A percentile compares a stretch with the other conserved stretches of the same genome.
phyloP scores from a whole-genome alignment of 495 filamentous ascomycete genomes.

The Trichoderma gamsii region DNA sequence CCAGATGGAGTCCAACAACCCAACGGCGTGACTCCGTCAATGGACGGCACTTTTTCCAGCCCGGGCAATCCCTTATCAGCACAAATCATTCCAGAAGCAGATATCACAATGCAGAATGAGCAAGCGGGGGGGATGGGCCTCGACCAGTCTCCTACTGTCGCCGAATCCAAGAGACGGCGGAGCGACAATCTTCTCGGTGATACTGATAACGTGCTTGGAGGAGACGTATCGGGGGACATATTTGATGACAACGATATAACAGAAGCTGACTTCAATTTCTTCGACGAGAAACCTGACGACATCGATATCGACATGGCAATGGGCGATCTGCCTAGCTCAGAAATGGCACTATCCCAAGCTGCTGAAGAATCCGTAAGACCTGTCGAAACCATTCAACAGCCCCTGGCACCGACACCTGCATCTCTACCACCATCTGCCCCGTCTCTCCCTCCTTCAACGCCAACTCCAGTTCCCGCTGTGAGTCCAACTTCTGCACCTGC shows the following conservation, averaged over 20 bases:
- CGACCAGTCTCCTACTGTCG: not conserved
- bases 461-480: not conserved
- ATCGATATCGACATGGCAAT: conserved; percentile 31
- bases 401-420: not conserved
- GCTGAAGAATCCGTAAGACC: conserved; percentile 16
- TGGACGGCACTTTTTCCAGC: conserved; percentile 43
- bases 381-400: not conserved
- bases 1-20: conserved; percentile 62
- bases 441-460: not conserved
- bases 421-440: not conserved
- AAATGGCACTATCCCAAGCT: conserved; percentile 14
- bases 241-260: conserved; percentile 79
- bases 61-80: conserved; percentile 34
- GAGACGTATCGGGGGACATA: conserved; percentile 64
- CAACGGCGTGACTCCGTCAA: conserved; percentile 40
- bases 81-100: conserved; percentile 24
- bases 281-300: conserved; percentile 52
- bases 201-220: conserved; percentile 59
- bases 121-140: conserved; percentile 18
- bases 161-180: conserved; percentile 36
- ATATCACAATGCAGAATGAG: conserved; percentile 23
- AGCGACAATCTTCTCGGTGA: conserved; percentile 32
- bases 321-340: not conserved
- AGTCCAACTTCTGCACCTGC: not conserved
- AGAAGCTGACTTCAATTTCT: conserved; percentile 88